Percentiles rank a stretch among this genome's conserved stretches.
Evolutionary conservation across 2,329 filamentous ascomycete genomes (phyloP).

Genomic region (Septoria linicola): DNA sequence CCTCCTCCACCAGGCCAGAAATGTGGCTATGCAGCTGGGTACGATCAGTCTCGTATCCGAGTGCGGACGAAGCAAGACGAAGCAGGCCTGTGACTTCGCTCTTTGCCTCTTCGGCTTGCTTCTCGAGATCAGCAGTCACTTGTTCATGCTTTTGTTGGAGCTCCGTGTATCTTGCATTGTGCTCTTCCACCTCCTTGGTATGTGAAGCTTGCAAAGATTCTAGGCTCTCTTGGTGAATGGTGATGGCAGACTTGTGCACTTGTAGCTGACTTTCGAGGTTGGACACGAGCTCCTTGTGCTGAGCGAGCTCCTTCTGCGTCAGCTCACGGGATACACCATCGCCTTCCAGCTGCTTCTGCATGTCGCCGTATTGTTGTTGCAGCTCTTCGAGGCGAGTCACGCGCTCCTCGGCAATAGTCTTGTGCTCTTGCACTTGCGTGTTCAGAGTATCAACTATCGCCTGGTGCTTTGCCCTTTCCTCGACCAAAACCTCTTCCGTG

Average conservation of each 20-base stretch:
- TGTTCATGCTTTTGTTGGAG: constrained; percentile 40
- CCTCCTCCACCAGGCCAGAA: constrained; percentile 45
- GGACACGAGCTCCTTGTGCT: constrained; percentile 51
- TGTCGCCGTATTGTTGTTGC: constrained; percentile 67
- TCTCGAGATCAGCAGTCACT: constrained; percentile 51
- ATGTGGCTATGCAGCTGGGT: constrained; percentile 45
- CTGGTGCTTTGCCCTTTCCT: constrained; percentile 42
- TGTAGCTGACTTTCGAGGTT: constrained; percentile 59
- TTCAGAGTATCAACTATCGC: constrained; percentile 61
- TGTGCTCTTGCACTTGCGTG: constrained; percentile 77
- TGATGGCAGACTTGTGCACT: constrained; percentile 55
- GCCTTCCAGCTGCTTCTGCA: constrained; percentile 67
- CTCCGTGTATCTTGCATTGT: constrained; percentile 37
- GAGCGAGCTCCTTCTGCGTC: constrained; percentile 53
- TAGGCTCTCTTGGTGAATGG: constrained; percentile 55
- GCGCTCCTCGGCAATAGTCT: constrained; percentile 68
- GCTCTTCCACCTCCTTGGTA: constrained; percentile 54
- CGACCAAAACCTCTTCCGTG: background rate
- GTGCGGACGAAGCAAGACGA: constrained; percentile 60
- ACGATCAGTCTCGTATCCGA: constrained; percentile 61
- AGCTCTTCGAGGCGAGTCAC: constrained; percentile 68
- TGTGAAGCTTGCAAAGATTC: constrained; percentile 56
- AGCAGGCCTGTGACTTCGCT: constrained; percentile 59
- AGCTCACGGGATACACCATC: constrained; percentile 61
- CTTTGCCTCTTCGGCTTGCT: constrained; percentile 60